These are phyloP conservation scores for Aphanoascus verrucosus DNA, from an alignment of 2,329 filamentous ascomycete species.

Conservation along the genomic window DNA sequence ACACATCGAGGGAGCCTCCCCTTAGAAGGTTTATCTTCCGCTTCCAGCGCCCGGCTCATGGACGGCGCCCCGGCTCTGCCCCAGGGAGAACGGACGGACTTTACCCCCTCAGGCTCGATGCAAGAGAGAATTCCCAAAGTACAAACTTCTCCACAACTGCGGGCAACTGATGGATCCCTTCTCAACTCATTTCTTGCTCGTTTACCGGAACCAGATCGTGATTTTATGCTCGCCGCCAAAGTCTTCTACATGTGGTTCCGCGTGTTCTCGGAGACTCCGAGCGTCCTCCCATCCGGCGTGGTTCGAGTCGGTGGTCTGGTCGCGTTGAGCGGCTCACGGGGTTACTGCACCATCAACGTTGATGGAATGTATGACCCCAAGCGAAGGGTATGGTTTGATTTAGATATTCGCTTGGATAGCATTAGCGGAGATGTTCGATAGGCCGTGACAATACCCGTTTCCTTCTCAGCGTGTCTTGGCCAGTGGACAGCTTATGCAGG, in stretches of 20 bases:
- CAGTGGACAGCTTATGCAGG: no score
- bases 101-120: background rate
- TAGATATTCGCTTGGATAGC: slow-evolving; percentile 1
- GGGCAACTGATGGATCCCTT: background rate
- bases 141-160: background rate
- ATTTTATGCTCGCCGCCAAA: slow-evolving; percentile 1
- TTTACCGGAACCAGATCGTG: slow-evolving; percentile 5
- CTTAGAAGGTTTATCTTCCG: background rate
- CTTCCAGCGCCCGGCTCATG: background rate
- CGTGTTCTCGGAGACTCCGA: background rate
- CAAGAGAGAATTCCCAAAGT: slow-evolving; percentile 5
- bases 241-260: background rate
- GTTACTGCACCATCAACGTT: slow-evolving; percentile 7
- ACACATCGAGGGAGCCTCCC: background rate
- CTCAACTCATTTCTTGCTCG: background rate
- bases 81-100: background rate
- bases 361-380: slow-evolving; percentile 2
- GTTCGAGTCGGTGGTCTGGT: slow-evolving; percentile 6
- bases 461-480: no score
- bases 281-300: background rate
- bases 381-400: background rate
- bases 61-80: background rate
- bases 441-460: background rate
- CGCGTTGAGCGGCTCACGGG: slow-evolving; percentile 4
- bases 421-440: background rate